A percentile compares a stretch with the other conserved stretches of the same genome.
Conservation (phyloP, 2,329 filamentous ascomycete genomes). For the Scedosporium apiospermum region DNA sequence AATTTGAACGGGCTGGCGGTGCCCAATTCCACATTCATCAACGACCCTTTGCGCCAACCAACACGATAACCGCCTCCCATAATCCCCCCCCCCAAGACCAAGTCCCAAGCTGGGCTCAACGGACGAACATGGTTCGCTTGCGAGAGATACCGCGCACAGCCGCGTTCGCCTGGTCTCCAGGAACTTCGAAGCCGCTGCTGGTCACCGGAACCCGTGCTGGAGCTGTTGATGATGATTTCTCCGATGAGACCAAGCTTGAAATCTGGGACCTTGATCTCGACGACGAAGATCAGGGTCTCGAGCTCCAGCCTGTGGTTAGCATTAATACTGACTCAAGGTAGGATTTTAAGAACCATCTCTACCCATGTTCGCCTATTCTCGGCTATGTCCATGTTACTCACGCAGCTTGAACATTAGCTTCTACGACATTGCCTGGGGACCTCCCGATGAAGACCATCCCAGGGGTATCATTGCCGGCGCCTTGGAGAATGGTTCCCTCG, state of each 20-base stretch:
- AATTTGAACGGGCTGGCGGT: not conserved
- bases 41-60: not conserved
- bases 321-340: conserved; percentile 87
- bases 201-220: conserved; percentile 92
- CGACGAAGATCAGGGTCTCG: conserved; percentile 62
- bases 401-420: conserved; percentile 49
- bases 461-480: conserved; percentile 90
- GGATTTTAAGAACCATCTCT: not conserved
- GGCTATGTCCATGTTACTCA: not conserved
- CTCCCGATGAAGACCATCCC: conserved; percentile 66
- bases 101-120: conserved; percentile 2
- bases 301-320: conserved; percentile 77
- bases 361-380: not conserved
- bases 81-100: not conserved
- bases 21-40: not conserved
- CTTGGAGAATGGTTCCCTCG: conserved; percentile 85
- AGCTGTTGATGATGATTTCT: conserved; percentile 94
- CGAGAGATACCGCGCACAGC: conserved; percentile 95
- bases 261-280: conserved; percentile 90
- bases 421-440: conserved; percentile 93
- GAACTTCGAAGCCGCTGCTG: conserved; percentile 66
- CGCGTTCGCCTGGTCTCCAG: conserved; percentile 93
- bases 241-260: conserved; percentile 91
- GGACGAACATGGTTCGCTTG: conserved; percentile 74
- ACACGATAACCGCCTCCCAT: not conserved